A percentile compares a stretch with the other conserved stretches of the same genome.
These are phyloP conservation scores for Zasmidium angulare DNA, from an alignment of 2,329 filamentous ascomycete genomes.

Conservation along the genomic window DNA sequence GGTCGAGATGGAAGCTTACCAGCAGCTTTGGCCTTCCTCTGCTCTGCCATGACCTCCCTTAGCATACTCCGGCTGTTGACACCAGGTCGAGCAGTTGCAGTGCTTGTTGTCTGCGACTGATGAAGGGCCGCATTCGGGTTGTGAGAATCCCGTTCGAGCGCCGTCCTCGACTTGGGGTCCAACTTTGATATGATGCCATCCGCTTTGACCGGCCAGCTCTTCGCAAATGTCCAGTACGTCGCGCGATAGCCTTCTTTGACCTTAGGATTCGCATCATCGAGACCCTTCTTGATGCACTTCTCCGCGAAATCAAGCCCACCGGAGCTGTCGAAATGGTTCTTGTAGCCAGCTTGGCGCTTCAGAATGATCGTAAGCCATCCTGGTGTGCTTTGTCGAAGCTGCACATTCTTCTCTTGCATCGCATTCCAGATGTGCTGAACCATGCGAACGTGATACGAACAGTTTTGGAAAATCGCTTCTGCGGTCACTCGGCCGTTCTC, in stretches of 20 bases:
- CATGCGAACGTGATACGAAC: conserved; percentile 75
- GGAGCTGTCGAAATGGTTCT: conserved; percentile 76
- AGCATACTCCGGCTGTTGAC: conserved; percentile 61
- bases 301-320: conserved; percentile 82
- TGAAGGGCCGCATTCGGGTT: conserved; percentile 64
- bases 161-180: conserved; percentile 73
- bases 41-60: conserved; percentile 73
- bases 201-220: conserved; percentile 74
- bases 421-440: conserved; percentile 83
- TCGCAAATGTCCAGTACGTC: conserved; percentile 82
- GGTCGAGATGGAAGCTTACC: conserved; percentile 53
- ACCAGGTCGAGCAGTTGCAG: conserved; percentile 29
- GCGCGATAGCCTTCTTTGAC: conserved; percentile 83
- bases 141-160: conserved; percentile 77
- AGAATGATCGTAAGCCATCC: conserved; percentile 84
- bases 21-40: conserved; percentile 64
- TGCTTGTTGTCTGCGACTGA: conserved; percentile 48
- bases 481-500: conserved; percentile 79
- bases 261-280: conserved; percentile 85
- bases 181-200: conserved; percentile 75
- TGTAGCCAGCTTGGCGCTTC: conserved; percentile 74
- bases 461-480: conserved; percentile 75
- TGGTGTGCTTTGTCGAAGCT: conserved; percentile 74
- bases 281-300: conserved; percentile 83
- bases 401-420: conserved; percentile 89